Evolutionary conservation across 164 flowering plant species (phyloP), one percentile per base, ranked within the genome.

Genomic region (Liriodendron chinense): DNA sequence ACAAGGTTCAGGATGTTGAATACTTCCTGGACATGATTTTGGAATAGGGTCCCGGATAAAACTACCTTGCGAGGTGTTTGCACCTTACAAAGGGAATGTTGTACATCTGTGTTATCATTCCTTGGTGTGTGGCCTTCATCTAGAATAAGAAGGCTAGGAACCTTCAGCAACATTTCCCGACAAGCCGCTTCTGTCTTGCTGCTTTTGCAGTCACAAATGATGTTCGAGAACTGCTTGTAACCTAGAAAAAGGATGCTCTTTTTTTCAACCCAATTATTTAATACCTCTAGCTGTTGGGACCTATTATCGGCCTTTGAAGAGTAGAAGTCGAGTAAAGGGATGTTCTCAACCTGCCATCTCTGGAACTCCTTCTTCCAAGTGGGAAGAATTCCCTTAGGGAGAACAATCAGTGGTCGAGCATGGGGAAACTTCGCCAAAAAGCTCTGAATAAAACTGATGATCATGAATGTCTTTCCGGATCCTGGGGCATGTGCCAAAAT

Each of bases 401-500:
- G 88, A 23, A 96, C 87, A 21, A 96, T 87, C 4, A 96, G 80
- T 14, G 97, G 95, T 74, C 90, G 87, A 1, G 91, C 97, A 75
- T 80, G 56, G 24, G 90, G 96, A 83, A 87, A 88, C 63, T 88
- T 92, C 2, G 92, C 91, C 47, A 96, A 84, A 76, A 96, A 94
- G 70, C 94, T 92, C 74, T 96, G 97, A 64, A 92, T 85, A 76
- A 94, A 96, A 69, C 98, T 91, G 50, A 94, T 92, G 0, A 96
- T 86, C 97, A 96, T 89, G 72, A 96, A 91, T 1, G 97, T 96
- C 74, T 94, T 96, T 6, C 99, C 99, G 48, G 99, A 96, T 24
- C 97, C 99, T 7, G 98, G 99, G 70, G 98, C 99, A 86, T 94
- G 97, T 12, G 99, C 98, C 80, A 94, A 65, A 74, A 96, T 91